Evolutionary conservation across 768 basidiomycete genomes (phyloP).

Genomic region (Exsudoporus frostii): DNA sequence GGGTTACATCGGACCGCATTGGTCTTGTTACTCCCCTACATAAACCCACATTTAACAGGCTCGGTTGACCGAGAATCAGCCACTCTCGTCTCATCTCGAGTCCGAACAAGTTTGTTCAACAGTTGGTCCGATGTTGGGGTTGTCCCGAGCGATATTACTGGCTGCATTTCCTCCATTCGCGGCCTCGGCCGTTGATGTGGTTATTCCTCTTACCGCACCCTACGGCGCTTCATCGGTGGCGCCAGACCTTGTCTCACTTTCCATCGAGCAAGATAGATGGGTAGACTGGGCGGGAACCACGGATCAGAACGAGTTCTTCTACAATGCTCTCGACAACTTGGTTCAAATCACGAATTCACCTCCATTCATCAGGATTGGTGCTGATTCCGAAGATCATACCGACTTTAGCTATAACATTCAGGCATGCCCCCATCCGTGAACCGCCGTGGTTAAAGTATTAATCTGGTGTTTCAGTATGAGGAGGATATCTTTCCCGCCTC

Average conservation of each 20-base stretch:
- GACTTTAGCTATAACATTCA: slow-evolving; percentile 47
- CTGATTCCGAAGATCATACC: slow-evolving; percentile 56
- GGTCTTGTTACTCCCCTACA: not conserved
- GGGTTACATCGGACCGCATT: not conserved
- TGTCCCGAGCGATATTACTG: slow-evolving; percentile 2
- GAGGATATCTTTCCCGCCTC: slow-evolving; percentile 49
- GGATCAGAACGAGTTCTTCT: slow-evolving; percentile 55
- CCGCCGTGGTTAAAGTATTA: not conserved
- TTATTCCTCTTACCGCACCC: slow-evolving; percentile 40
- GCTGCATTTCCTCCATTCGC: not conserved
- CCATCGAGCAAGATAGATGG: slow-evolving; percentile 71
- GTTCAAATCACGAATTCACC: slow-evolving; percentile 48
- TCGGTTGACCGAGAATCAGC: not conserved
- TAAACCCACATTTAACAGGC: not conserved
- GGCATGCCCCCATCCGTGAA: slow-evolving; percentile 28
- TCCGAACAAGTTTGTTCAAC: not conserved
- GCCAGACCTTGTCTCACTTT: slow-evolving; percentile 56
- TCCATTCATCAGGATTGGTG: slow-evolving; percentile 59
- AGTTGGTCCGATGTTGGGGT: not conserved
- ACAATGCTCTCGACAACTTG: slow-evolving; percentile 57
- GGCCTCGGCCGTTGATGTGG: slow-evolving; percentile 27
- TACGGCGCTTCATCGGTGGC: slow-evolving; percentile 35
- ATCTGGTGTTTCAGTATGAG: slow-evolving; percentile 34
- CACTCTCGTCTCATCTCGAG: not conserved
- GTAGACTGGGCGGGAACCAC: slow-evolving; percentile 58